A percentile compares a stretch with the other conserved stretches of the same genome.
Evolutionary conservation across 176 grass and related monocot species (phyloP).

Genomic region (Rhipidocladum racemiflorum): DNA sequence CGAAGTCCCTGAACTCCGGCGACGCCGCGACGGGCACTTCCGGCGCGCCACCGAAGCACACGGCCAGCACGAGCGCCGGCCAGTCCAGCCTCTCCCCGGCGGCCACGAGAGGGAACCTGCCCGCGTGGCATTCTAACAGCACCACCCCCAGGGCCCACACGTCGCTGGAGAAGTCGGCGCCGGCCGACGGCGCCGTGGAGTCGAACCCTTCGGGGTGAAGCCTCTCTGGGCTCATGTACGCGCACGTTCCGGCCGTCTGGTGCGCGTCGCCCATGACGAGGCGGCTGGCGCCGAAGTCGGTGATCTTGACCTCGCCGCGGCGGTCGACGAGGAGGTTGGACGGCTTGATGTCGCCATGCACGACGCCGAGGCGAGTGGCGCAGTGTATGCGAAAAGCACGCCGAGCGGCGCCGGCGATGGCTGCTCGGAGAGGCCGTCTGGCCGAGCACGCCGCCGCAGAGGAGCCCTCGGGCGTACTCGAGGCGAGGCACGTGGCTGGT

Average conservation of each 20-base stretch:
- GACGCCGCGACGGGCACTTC: no score
- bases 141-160: conserved; percentile 40
- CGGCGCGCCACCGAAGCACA: no score
- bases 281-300: conserved; percentile 29
- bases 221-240: no score
- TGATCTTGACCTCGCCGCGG: conserved; percentile 42
- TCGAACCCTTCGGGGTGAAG: background rate
- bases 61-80: no score
- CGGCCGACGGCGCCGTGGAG: background rate
- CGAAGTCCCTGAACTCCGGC: no score
- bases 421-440: conserved; percentile 18
- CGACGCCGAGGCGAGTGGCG: conserved; percentile 34
- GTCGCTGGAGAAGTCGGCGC: conserved; percentile 18
- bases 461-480: conserved; percentile 36
- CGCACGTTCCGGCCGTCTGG: no score
- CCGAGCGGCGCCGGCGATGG: conserved; percentile 22
- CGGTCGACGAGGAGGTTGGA: conserved; percentile 38
- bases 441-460: conserved; percentile 30
- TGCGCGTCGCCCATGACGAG: no score
- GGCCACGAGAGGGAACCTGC: conserved; percentile 33
- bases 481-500: conserved; percentile 15
- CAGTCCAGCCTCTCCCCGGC: no score
- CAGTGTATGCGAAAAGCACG: conserved; percentile 35
- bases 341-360: conserved; percentile 55
- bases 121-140: conserved; percentile 37